These are phyloP conservation scores for Synchytrium microbalum DNA, from an alignment of 371 early-diverging fungal genomes.

Conservation along the genomic window DNA sequence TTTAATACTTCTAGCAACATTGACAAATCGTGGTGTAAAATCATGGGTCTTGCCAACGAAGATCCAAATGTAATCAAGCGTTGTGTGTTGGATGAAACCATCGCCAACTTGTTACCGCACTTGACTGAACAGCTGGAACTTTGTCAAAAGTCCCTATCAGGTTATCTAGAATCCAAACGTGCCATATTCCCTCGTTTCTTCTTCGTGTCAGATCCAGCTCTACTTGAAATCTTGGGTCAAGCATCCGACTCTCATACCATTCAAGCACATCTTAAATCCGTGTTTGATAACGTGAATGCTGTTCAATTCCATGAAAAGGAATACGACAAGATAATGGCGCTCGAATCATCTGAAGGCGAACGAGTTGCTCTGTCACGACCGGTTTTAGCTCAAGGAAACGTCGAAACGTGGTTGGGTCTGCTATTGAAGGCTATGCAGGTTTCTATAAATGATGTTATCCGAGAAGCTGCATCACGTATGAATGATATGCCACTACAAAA, in stretches of 20 bases:
- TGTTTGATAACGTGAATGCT: slow-evolving; percentile 48
- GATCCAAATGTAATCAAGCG: slow-evolving; percentile 54
- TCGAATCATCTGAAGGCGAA: slow-evolving; percentile 53
- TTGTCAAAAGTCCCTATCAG: slow-evolving; percentile 54
- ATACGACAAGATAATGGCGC: slow-evolving; percentile 52
- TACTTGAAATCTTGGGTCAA: slow-evolving; percentile 55
- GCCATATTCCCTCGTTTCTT: slow-evolving; percentile 59
- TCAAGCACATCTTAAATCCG: slow-evolving; percentile 50
- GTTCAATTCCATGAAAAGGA: slow-evolving; percentile 58
- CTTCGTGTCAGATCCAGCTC: slow-evolving; percentile 56
- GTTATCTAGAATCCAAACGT: slow-evolving; percentile 54
- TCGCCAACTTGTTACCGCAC: slow-evolving; percentile 52
- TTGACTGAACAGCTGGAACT: slow-evolving; percentile 55
- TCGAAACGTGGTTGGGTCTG: slow-evolving; percentile 53
- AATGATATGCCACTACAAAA: slow-evolving; percentile 50
- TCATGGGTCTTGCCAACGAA: slow-evolving; percentile 54
- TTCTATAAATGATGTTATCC: slow-evolving; percentile 48
- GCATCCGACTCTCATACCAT: slow-evolving; percentile 58
- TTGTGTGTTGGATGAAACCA: slow-evolving; percentile 53
- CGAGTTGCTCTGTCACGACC: slow-evolving; percentile 41
- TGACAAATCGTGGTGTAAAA: slow-evolving; percentile 58
- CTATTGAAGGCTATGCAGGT: slow-evolving; percentile 47
- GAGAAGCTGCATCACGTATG: slow-evolving; percentile 45
- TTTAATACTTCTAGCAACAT: slow-evolving; percentile 33
- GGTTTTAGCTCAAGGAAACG: slow-evolving; percentile 51